A percentile compares a stretch with the other conserved stretches of the same genome.
phyloP scores from a whole-genome alignment of 345 rosid species.

The Salix brachista region DNA sequence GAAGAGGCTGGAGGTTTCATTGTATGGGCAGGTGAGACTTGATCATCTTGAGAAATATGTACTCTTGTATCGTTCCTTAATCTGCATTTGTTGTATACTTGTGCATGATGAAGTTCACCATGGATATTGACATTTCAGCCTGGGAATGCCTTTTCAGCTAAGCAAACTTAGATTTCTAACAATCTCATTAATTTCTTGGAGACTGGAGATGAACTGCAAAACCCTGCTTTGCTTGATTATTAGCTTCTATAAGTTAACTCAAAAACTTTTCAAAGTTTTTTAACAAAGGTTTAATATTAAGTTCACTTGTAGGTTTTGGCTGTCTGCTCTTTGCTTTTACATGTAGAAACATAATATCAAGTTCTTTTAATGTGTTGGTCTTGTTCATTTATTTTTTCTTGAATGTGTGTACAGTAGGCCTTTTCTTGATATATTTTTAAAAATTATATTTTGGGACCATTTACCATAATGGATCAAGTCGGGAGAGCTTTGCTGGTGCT shows the following conservation, averaged over 20 bases:
- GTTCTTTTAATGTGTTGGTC: not conserved
- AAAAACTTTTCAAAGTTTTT: not conserved
- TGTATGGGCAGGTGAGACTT: conserved; percentile 47
- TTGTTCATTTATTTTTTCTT: not conserved
- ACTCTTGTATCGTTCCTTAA: not conserved
- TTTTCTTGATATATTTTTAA: not conserved
- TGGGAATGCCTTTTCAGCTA: not conserved
- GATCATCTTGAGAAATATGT: conserved; percentile 3
- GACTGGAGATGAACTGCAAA: not conserved
- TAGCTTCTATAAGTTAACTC: not conserved
- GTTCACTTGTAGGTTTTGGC: not conserved
- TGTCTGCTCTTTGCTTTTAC: not conserved
- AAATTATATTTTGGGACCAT: not conserved
- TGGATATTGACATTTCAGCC: not conserved
- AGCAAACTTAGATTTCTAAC: not conserved
- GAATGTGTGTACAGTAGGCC: not conserved
- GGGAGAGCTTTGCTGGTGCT: not conserved
- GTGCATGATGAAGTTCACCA: not conserved
- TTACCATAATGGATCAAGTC: not conserved
- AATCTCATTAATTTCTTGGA: not conserved
- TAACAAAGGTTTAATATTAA: not conserved
- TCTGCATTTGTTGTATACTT: not conserved
- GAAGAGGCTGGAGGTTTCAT: conserved; percentile 49
- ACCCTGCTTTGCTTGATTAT: not conserved
- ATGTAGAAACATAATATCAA: not conserved